Conservation (phyloP, 2,329 filamentous ascomycete species). For the Tolypocladium tropicale region DNA sequence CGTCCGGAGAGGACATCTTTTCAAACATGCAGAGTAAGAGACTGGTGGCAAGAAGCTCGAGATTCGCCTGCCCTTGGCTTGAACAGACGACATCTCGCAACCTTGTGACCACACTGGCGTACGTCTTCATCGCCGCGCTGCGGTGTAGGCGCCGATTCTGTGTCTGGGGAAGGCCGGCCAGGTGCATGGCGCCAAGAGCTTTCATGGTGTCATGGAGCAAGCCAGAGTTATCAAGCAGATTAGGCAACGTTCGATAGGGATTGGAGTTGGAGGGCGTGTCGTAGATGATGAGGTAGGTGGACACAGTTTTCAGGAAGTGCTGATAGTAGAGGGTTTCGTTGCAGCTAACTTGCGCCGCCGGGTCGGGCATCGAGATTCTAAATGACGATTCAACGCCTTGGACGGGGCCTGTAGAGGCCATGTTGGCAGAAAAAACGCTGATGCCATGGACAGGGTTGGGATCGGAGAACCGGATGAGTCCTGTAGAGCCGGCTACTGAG, state of each 20-base stretch:
- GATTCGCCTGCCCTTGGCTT: slow-evolving; percentile 14
- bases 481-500: neutral
- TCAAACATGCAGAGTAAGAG: slow-evolving; percentile 9
- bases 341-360: neutral
- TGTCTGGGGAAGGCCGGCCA: slow-evolving; percentile 24
- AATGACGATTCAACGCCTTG: slow-evolving; percentile 1
- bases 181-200: slow-evolving; percentile 26
- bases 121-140: slow-evolving; percentile 25
- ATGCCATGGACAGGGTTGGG: neutral
- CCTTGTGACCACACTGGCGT: slow-evolving; percentile 21
- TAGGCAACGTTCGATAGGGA: slow-evolving; percentile 26
- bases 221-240: slow-evolving; percentile 35
- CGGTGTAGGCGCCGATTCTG: slow-evolving; percentile 21
- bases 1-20: slow-evolving; percentile 7
- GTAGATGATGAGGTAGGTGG: slow-evolving; percentile 32
- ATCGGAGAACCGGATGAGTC: neutral
- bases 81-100: slow-evolving; percentile 14
- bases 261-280: slow-evolving; percentile 24
- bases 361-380: neutral
- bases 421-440: slow-evolving; percentile 14
- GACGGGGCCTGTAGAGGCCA: neutral
- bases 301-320: slow-evolving; percentile 26
- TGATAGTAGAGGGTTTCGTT: slow-evolving; percentile 21
- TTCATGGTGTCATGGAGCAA: slow-evolving; percentile 26
- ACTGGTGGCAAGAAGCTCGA: slow-evolving; percentile 11